Conservation (phyloP, 768 basidiomycete species). For the Hysterangium stoloniferum region DNA sequence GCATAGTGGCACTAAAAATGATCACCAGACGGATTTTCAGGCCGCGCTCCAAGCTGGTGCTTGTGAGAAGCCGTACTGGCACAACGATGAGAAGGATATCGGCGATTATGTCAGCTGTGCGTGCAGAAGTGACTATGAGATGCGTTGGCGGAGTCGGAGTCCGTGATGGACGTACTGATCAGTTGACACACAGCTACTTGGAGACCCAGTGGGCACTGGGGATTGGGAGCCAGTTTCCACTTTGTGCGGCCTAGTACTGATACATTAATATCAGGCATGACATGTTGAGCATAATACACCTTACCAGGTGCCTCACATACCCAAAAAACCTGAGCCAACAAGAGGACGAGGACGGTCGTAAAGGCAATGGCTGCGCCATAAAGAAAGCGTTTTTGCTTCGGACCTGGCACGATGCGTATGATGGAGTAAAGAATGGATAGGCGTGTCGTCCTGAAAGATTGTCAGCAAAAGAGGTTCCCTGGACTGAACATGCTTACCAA, state of each 20-base stretch:
- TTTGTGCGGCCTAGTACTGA: constrained; percentile 14
- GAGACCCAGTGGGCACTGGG: constrained; percentile 37
- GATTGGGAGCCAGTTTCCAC: constrained; percentile 31
- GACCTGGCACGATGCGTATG: constrained; percentile 41
- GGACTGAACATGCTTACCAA: neutral
- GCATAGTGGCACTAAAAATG: constrained; percentile 48
- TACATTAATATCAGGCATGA: neutral
- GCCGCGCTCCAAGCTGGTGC: constrained; percentile 31
- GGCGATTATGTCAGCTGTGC: constrained; percentile 38
- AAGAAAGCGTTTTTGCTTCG: constrained; percentile 16
- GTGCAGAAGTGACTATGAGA: neutral
- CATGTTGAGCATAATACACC: neutral
- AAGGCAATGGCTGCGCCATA: constrained; percentile 21
- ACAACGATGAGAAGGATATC: constrained; percentile 38
- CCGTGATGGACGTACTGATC: constrained; percentile 31
- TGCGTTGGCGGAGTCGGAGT: neutral
- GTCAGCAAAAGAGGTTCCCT: neutral
- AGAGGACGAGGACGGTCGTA: constrained; percentile 19
- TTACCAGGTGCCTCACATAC: constrained; percentile 28
- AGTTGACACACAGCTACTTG: constrained; percentile 47
- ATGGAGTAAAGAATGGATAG: constrained; percentile 49
- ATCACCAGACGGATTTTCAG: constrained; percentile 33
- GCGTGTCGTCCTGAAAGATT: constrained; percentile 33
- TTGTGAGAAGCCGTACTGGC: constrained; percentile 38
- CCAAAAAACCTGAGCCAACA: constrained; percentile 39